phyloP scores from a whole-genome alignment of 257 asterid genomes.

The Forsythia suspensa region DNA sequence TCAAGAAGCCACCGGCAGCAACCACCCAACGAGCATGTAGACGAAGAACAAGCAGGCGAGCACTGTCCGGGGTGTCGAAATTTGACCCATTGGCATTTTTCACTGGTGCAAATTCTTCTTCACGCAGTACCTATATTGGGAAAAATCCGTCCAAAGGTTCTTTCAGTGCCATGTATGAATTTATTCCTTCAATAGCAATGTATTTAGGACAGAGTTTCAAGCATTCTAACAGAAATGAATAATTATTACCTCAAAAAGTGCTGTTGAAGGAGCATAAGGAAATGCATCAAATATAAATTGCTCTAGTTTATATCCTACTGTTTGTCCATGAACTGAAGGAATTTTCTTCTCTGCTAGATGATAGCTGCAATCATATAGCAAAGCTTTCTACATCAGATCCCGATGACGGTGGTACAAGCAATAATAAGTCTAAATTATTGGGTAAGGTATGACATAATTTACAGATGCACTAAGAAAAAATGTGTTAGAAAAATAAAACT shows the following conservation, averaged over 20 bases:
- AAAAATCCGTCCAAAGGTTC: not conserved
- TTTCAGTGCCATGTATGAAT: not conserved
- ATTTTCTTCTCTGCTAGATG: conserved; percentile 91
- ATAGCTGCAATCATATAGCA: conserved; percentile 55
- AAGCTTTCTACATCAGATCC: conserved; percentile 15
- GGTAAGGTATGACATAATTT: not conserved
- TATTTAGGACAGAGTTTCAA: not conserved
- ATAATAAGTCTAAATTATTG: not conserved
- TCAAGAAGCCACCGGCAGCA: conserved; percentile 98
- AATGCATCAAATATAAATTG: conserved; percentile 96
- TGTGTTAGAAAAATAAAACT: not conserved
- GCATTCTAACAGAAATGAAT: not conserved
- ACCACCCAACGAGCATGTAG: conserved; percentile 95
- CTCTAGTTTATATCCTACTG: conserved; percentile 81
- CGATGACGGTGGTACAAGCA: not conserved
- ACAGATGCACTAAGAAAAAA: not conserved
- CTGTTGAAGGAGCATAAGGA: conserved; percentile 88
- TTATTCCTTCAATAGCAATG: not conserved
- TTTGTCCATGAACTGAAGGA: conserved; percentile 81
- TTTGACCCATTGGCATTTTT: conserved; percentile 92
- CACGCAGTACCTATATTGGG: conserved; percentile 60
- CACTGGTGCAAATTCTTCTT: conserved; percentile 98
- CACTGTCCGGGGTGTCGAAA: conserved; percentile 95
- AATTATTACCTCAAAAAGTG: conserved; percentile 80
- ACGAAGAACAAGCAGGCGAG: conserved; percentile 83